Evolutionary conservation across 2,329 filamentous ascomycete species (phyloP), one percentile per base, ranked within the genome.

Genomic region (Onygena corvina): DNA sequence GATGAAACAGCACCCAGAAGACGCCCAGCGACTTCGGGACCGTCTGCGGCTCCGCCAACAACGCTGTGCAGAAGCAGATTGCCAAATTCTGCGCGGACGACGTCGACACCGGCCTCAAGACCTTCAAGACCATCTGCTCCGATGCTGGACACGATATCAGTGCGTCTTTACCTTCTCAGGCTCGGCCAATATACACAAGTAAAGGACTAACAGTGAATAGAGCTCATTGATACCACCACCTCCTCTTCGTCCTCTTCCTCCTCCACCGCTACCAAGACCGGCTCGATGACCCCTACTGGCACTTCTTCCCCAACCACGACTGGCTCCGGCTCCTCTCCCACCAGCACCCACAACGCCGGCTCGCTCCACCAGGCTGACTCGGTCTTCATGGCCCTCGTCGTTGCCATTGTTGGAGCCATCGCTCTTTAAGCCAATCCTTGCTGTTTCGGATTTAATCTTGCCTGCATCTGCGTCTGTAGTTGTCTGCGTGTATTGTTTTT

Each of bases 351-450:
- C 9, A 55, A 57, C 30, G 56, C 59, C 46, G 61, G 58, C 23
- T 58, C 59, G 7, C 59, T 61, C 21, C 60, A 61, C 50, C 60
- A 62, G 29, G 61, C 65, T 29, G 59, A 64, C 42, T 65, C 66
- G 29, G 59, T 62, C 27, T 62, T 61, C 42, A 62, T 63, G 5
- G 62, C 68, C 47, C 64, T 61, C 44, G 63, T 67, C 36, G 65
- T 65, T 34, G 61, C 67, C n/a, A 66, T 69, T 51, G 57, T 67
- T 29, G 68, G 67, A 34, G 62, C 67, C 36, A 65, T 64, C 38
- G 59, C 64, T 27, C 56, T 70, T 55, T 69, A 59, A 62, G 36
- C 40, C 36, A 20, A 23, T 21, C 11, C n/a, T n/a, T 23, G 8
- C 20, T 18, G 8, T 7, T 21, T 21, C 36, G 9, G 4, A 5